Percentiles rank a stretch among this genome's conserved stretches.
These are phyloP conservation scores for Globisporangium heterothallicum DNA, from an alignment of 352 stramenopile species.

Conservation along the genomic window DNA sequence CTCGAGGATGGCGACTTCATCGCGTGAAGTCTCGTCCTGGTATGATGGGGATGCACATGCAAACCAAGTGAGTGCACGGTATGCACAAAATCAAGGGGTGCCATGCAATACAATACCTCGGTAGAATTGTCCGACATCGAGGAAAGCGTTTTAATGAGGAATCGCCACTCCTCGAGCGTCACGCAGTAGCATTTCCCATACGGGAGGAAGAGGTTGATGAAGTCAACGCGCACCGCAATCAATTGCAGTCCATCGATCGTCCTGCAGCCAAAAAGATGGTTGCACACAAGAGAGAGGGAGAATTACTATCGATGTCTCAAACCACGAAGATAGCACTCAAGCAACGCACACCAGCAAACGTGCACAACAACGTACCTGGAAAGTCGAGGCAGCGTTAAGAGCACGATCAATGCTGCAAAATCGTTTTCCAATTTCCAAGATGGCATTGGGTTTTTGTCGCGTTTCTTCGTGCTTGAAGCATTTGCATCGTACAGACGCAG, in stretches of 20 bases:
- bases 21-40: slow-evolving; percentile 8
- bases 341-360: too few species aligned
- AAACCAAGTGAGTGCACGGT: too few species aligned
- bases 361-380: slow-evolving; percentile 54
- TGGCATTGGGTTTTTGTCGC: slow-evolving; percentile 5
- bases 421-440: slow-evolving; percentile 44
- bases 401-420: slow-evolving; percentile 55
- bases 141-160: slow-evolving; percentile 62
- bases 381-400: slow-evolving; percentile 53
- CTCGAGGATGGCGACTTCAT: slow-evolving; percentile 45
- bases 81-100: too few species aligned
- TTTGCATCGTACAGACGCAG: slow-evolving; percentile 17
- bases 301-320: not conserved
- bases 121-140: slow-evolving; percentile 27
- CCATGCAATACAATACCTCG: too few species aligned
- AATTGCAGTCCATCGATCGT: slow-evolving; percentile 58
- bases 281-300: not conserved
- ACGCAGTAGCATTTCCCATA: slow-evolving; percentile 68
- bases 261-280: slow-evolving; percentile 12
- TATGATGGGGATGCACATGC: not conserved
- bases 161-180: slow-evolving; percentile 71
- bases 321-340: not conserved
- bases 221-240: slow-evolving; percentile 39
- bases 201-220: slow-evolving; percentile 62
- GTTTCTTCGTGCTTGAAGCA: slow-evolving; percentile 16